Evolutionary conservation across 1,284 basidiomycete genomes (phyloP).

Genomic region (Earliella scabrosa): DNA sequence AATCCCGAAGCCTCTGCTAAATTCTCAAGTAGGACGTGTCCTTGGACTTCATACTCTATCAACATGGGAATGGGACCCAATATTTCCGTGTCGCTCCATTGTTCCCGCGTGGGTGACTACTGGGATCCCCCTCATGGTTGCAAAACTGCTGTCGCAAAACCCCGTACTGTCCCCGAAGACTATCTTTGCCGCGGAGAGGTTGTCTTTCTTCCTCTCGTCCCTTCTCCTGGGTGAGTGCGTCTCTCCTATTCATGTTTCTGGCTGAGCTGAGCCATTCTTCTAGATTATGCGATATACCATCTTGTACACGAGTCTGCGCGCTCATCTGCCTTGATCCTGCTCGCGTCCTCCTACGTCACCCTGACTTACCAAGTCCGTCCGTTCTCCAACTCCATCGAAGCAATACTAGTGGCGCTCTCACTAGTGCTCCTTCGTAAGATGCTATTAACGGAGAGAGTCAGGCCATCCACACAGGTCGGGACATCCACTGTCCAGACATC

Average conservation of each 20-base stretch:
- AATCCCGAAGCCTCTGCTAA: too few species aligned
- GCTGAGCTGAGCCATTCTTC: too few species aligned
- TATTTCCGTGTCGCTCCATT: conserved; percentile 41
- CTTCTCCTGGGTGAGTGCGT: too few species aligned
- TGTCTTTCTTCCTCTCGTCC: conserved; percentile 38
- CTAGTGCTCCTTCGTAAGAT: conserved; percentile 26
- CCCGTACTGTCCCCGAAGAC: conserved; percentile 21
- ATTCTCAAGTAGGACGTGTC: conserved; percentile 28
- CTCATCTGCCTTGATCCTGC: conserved; percentile 33
- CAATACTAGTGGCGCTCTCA: conserved; percentile 36
- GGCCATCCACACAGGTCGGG: background rate
- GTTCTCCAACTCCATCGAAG: conserved; percentile 46
- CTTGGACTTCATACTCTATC: conserved; percentile 33
- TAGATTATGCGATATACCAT: conserved; percentile 37
- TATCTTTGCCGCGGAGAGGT: conserved; percentile 37
- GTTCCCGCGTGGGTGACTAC: conserved; percentile 40
- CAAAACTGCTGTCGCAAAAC: conserved; percentile 19
- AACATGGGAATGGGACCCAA: conserved; percentile 45
- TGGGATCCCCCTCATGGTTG: conserved; percentile 35
- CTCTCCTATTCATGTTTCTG: too few species aligned
- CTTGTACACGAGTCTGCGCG: conserved; percentile 30
- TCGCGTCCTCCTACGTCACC: conserved; percentile 44
- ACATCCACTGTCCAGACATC: background rate
- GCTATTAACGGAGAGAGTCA: conserved; percentile 3
- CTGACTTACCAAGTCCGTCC: conserved; percentile 45